Conservation (phyloP, 371 early-diverging fungal genomes). For the Aphelidium insulamus region DNA sequence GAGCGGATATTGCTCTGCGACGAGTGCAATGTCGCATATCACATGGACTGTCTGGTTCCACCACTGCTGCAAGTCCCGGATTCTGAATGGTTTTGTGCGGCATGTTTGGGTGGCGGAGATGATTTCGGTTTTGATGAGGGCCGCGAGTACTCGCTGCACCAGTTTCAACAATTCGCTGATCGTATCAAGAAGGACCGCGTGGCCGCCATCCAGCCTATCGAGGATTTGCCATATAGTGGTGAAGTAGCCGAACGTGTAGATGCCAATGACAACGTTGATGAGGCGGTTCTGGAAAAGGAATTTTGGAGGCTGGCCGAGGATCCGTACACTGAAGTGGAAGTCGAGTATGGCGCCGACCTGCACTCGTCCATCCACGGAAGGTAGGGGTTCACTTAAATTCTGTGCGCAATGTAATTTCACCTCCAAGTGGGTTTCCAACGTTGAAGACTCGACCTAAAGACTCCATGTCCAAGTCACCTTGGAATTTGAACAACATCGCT, state of each 20-base stretch:
- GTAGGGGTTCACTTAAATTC: slow-evolving; percentile 10
- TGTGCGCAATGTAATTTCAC: slow-evolving; percentile 4
- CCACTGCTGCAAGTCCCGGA: slow-evolving; percentile 35
- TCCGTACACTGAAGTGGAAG: slow-evolving; percentile 65
- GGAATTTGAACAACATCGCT: slow-evolving; percentile 78
- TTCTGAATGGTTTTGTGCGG: slow-evolving; percentile 67
- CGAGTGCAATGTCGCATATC: slow-evolving; percentile 61
- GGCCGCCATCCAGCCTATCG: slow-evolving; percentile 6
- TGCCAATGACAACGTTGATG: slow-evolving; percentile 40
- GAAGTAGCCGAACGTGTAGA: slow-evolving; percentile 6
- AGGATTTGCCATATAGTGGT: slow-evolving; percentile 1
- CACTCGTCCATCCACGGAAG: slow-evolving; percentile 76
- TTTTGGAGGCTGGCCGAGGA: slow-evolving; percentile 82
- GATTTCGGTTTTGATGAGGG: slow-evolving; percentile 88
- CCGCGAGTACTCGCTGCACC: slow-evolving; percentile 41
- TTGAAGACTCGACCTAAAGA: slow-evolving; percentile 23
- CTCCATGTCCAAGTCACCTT: slow-evolving; percentile 37
- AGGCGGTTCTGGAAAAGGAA: slow-evolving; percentile 71
- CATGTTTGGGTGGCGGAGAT: slow-evolving; percentile 53
- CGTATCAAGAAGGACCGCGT: slow-evolving; percentile 62
- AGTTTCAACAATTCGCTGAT: slow-evolving; percentile 55
- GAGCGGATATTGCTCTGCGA: slow-evolving; percentile 59
- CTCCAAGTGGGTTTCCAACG: slow-evolving; percentile 44
- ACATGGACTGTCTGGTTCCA: slow-evolving; percentile 54
- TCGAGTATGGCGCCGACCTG: slow-evolving; percentile 89